Conservation (phyloP, 805 yeast genomes). For the Yarrowia bubula region DNA sequence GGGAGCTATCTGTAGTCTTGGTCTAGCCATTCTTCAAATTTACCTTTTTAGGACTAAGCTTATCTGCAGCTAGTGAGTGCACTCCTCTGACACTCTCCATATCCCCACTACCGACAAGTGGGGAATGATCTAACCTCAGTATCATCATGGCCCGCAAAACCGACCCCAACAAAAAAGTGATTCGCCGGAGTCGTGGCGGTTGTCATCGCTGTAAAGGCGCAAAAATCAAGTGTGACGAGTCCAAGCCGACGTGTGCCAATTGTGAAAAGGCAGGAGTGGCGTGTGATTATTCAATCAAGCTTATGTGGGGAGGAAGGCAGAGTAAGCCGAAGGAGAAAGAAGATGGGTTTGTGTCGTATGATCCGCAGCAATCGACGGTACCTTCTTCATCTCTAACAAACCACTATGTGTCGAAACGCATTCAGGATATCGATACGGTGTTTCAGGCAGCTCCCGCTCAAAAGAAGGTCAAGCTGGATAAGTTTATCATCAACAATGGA, state of each 20-base stretch:
- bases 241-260: constrained; percentile 58
- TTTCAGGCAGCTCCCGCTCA: constrained; percentile 32
- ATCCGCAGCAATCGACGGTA: too few relatives aligned
- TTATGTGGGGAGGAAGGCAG: constrained; percentile 80
- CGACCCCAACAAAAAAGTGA: constrained; percentile 24
- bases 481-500: constrained; percentile 28
- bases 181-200: constrained; percentile 21
- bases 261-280: constrained; percentile 48
- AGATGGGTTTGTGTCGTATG: background rate
- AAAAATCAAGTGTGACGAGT: constrained; percentile 69
- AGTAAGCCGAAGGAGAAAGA: constrained; percentile 28
- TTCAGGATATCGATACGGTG: constrained; percentile 25
- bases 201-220: constrained; percentile 43
- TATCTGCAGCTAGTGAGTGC: constrained; percentile 19
- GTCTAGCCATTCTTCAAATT: too few relatives aligned
- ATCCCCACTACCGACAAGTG: too few relatives aligned
- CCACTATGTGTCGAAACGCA: constrained; percentile 23
- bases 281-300: constrained; percentile 63
- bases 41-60: too few relatives aligned
- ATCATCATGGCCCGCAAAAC: constrained; percentile 17
- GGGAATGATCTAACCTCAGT: background rate
- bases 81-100: too few relatives aligned
- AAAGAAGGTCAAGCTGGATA: constrained; percentile 28
- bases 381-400: too few relatives aligned
- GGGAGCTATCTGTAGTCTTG: too few relatives aligned